These are phyloP conservation scores for Fusarium stilboides DNA, from an alignment of 2,329 filamentous ascomycete species.

Conservation along the genomic window DNA sequence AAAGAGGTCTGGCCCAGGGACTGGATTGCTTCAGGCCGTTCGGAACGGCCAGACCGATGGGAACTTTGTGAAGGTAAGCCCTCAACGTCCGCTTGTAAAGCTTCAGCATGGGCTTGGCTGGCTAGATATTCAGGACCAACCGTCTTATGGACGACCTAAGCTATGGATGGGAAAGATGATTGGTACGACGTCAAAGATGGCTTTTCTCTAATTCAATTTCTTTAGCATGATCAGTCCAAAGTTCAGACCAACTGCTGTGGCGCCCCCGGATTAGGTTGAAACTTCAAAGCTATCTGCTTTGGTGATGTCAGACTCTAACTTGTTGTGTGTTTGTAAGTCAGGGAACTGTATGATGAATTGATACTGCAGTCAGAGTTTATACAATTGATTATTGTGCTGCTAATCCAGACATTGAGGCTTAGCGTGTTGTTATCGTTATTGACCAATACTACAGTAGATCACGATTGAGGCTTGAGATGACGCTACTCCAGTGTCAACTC, in stretches of 20 bases:
- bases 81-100: constrained; percentile 60
- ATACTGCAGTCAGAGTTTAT: constrained; percentile 13
- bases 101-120: constrained; percentile 14
- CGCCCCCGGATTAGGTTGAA: constrained; percentile 30
- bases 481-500: constrained; percentile 10
- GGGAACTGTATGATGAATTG: not conserved
- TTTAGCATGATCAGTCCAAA: constrained; percentile 8
- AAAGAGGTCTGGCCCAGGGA: constrained; percentile 50
- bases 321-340: not conserved
- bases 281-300: not conserved
- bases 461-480: constrained; percentile 21
- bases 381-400: not conserved
- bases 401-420: not conserved
- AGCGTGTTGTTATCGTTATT: not conserved
- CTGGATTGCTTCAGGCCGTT: constrained; percentile 21
- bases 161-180: constrained; percentile 6
- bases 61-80: constrained; percentile 50
- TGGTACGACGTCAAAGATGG: constrained; percentile 14
- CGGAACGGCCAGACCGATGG: constrained; percentile 48
- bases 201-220: constrained; percentile 8
- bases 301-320: constrained; percentile 25
- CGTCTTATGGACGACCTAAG: not conserved
- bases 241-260: constrained; percentile 30
- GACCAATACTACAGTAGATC: not conserved
- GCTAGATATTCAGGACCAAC: constrained; percentile 10